Percentiles rank a stretch among this genome's conserved stretches.
Evolutionary conservation across 345 rosid genomes (phyloP).

Genomic region (Lumnitzera racemosa): DNA sequence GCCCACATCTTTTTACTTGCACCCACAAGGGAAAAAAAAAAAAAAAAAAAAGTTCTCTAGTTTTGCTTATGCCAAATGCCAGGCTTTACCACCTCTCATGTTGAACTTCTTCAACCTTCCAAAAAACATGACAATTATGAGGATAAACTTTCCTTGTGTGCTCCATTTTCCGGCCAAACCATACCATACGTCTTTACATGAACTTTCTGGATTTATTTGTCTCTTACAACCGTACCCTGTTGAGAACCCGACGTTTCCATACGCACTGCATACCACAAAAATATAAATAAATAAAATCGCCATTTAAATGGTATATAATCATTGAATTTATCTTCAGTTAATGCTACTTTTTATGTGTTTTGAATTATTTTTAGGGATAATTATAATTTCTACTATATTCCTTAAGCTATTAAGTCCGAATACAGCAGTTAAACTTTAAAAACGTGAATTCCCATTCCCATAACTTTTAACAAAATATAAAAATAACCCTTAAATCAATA

Average conservation of each 20-base stretch:
- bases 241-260: slow-evolving; percentile 65
- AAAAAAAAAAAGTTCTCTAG: too few relatives aligned
- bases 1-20: too few relatives aligned
- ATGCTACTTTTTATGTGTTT: too few relatives aligned
- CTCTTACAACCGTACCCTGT: slow-evolving; percentile 51
- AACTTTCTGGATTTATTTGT: slow-evolving; percentile 12
- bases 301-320: not conserved
- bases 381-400: too few relatives aligned
- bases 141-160: slow-evolving; percentile 29
- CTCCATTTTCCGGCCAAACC: slow-evolving; percentile 64
- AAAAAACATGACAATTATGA: slow-evolving; percentile 47
- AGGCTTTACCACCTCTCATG: slow-evolving; percentile 32
- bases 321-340: too few relatives aligned
- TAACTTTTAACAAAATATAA: too few relatives aligned
- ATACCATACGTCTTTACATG: slow-evolving; percentile 28
- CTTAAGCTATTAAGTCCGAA: too few relatives aligned
- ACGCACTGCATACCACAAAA: slow-evolving; percentile 29
- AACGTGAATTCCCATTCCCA: too few relatives aligned
- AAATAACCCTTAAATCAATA: not conserved
- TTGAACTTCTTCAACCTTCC: slow-evolving; percentile 49
- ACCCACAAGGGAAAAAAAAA: too few relatives aligned
- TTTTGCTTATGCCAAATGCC: slow-evolving; percentile 21
- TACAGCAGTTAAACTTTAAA: too few relatives aligned
- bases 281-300: not conserved
- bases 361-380: too few relatives aligned